These are phyloP conservation scores for Herpetomonas samuelpessoai DNA, from an alignment of 208 protist species.

Conservation along the genomic window DNA sequence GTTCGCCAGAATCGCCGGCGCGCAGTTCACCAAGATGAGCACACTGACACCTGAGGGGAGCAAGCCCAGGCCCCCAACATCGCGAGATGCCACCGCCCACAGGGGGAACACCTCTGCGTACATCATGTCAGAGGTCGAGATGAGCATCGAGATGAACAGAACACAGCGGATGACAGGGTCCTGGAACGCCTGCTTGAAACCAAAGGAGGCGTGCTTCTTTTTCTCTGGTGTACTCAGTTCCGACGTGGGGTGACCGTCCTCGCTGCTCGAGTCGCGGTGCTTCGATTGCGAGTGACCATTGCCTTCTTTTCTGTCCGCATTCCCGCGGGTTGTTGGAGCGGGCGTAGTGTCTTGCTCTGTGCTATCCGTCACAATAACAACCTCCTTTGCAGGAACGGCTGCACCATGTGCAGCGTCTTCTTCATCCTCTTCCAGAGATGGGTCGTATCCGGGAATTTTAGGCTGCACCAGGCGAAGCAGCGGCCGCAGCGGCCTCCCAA, in stretches of 20 bases:
- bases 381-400: conserved; percentile 4
- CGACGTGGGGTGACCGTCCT: background rate
- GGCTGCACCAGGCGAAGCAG: conserved; percentile 30
- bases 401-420: background rate
- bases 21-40: conserved; percentile 46
- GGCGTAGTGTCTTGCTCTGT: background rate
- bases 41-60: conserved; percentile 21
- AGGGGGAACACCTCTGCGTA: conserved; percentile 60
- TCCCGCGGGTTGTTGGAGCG: background rate
- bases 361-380: conserved; percentile 8
- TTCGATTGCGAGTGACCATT: no score
- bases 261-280: background rate
- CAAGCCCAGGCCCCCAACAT: conserved; percentile 36
- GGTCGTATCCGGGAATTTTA: conserved; percentile 16
- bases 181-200: conserved; percentile 53
- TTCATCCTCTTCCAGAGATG: background rate
- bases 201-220: conserved; percentile 41
- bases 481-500: conserved; percentile 18
- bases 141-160: conserved; percentile 65
- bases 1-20: conserved; percentile 50
- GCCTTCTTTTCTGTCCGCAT: no score
- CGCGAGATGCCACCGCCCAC: conserved; percentile 35
- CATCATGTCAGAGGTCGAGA: conserved; percentile 56
- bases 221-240: no score
- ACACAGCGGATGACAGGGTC: conserved; percentile 40